Evolutionary conservation across 1,284 basidiomycete genomes (phyloP), one percentile per base, ranked within the genome.

Genomic region (Cutaneotrichosporon mucoides): DNA sequence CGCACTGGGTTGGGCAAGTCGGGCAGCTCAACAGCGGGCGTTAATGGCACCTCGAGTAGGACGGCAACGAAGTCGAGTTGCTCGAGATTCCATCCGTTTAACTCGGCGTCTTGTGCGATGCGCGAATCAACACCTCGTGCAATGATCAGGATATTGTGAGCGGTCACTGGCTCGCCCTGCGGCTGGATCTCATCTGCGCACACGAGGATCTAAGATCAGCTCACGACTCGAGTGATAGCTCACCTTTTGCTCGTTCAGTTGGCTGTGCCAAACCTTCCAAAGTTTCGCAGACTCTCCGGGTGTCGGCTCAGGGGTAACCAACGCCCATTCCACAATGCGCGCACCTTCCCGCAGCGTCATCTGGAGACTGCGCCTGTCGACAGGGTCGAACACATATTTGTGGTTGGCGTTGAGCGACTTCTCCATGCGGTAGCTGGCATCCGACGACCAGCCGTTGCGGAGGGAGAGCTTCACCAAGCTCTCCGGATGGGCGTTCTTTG

Each of bases 1-100:
- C 56, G 42, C 24, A 70, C 61, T 5, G 70, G 70, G 50, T 70
- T 68, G 4, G 69, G 69, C 5, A 70, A 51, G 34, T 68, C 1
- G 68, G 69, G 7, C 68, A 55, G 34, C 24, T 33, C 0, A 59
- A 60, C 11, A 60, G 10, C 1, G 55, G 24, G 12, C 15, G 34
- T 1, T 56, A 68, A 33, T 3, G 70, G 68, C 5, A 70, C 52
- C 0, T 62, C 42, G 8, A 70, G 36, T 10, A 69, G 44, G 12
- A 68, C 12, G 0, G 61, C 42, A 35, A 60, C 56, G 10, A 63
- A 33, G 15, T 59, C 58, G 42, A 62, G 53, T 7, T 57, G 48
- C 0, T 37, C 56, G 2, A 35, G 4, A 0, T 53, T 46, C 61
- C 59, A 60, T 6, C 55, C 55, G 24, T 51, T 52, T 34, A 57